Evolutionary conservation across 1,284 basidiomycete species (phyloP).

Genomic region (Volvariella volvacea): DNA sequence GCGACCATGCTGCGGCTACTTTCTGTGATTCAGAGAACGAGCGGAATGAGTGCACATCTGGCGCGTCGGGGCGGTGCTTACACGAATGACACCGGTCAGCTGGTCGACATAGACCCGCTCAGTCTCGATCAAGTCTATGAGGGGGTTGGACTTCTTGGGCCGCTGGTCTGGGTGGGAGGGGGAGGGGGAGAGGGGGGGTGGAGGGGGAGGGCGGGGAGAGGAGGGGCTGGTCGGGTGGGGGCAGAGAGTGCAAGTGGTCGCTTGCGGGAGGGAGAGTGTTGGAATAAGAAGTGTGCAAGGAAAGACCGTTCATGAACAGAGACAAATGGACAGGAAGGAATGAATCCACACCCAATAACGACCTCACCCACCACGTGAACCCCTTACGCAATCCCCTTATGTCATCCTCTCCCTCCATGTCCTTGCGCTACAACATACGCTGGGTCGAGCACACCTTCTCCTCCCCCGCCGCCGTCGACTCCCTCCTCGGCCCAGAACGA

Average conservation of each 20-base stretch:
- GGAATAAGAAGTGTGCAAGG: slow-evolving; percentile 3
- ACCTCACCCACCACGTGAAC: too few relatives aligned
- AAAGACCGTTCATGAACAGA: slow-evolving; percentile 12
- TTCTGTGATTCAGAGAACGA: slow-evolving; percentile 44
- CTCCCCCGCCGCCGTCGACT: slow-evolving; percentile 20
- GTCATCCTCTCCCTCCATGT: slow-evolving; percentile 5
- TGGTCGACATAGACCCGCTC: slow-evolving; percentile 93
- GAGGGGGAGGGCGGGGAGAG: slow-evolving; percentile 28
- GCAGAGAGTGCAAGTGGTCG: slow-evolving; percentile 8
- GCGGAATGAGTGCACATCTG: slow-evolving; percentile 6
- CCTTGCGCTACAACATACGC: slow-evolving; percentile 17
- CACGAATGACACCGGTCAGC: slow-evolving; percentile 85
- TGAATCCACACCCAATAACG: too few relatives aligned
- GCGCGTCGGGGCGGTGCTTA: too few relatives aligned
- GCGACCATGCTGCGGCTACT: slow-evolving; percentile 95
- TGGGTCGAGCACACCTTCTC: slow-evolving; percentile 29
- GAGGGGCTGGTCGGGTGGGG: slow-evolving; percentile 10
- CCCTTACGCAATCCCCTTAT: slow-evolving; percentile 3
- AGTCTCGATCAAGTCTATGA: slow-evolving; percentile 90
- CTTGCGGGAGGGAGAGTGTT: not conserved
- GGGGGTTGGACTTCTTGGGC: slow-evolving; percentile 69
- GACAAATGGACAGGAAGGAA: slow-evolving; percentile 1
- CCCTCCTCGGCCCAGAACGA: slow-evolving; percentile 51
- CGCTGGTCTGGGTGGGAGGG: slow-evolving; percentile 35
- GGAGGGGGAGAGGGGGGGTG: slow-evolving; percentile 25